These are phyloP conservation scores for Yarrowia porcina DNA, from an alignment of 805 yeast genomes.

Conservation along the genomic window DNA sequence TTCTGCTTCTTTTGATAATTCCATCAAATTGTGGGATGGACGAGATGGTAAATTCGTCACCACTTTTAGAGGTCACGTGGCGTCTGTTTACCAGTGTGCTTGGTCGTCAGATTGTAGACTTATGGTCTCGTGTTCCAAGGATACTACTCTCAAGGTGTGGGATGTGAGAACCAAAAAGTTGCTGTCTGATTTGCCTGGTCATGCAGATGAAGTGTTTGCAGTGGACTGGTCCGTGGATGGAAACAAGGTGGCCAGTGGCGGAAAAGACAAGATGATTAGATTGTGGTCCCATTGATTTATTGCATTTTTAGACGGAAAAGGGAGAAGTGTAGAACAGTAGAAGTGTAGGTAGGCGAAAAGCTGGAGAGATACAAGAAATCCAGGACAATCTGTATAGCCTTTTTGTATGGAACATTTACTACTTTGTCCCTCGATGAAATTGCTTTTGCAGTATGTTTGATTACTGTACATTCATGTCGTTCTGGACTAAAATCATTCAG, in stretches of 20 bases:
- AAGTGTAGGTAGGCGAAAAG: too few species aligned
- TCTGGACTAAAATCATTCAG: too few species aligned
- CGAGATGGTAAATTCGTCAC: slow-evolving; percentile 83
- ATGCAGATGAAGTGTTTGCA: slow-evolving; percentile 90
- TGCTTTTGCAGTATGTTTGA: too few species aligned
- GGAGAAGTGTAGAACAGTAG: too few species aligned
- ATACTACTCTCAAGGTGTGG: slow-evolving; percentile 95
- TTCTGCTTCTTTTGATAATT: slow-evolving; percentile 92
- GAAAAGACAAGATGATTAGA: slow-evolving; percentile 91
- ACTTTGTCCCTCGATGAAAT: too few species aligned
- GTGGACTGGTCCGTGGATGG: slow-evolving; percentile 99
- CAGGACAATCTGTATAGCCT: too few species aligned
- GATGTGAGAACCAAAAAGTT: slow-evolving; percentile 83
- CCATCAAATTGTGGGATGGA: slow-evolving; percentile 96
- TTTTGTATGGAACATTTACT: too few species aligned
- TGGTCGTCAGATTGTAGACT: slow-evolving; percentile 96
- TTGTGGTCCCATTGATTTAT: slow-evolving; percentile 64
- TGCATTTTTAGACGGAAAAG: too few species aligned
- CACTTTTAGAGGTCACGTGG: slow-evolving; percentile 94
- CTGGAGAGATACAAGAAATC: too few species aligned
- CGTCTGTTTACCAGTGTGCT: slow-evolving; percentile 94
- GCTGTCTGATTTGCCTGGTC: slow-evolving; percentile 91
- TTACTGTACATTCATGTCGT: too few species aligned
- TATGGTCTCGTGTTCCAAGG: slow-evolving; percentile 90
- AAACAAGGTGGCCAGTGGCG: slow-evolving; percentile 90